phyloP scores from a whole-genome alignment of 306 rosid genomes.

The Trichosanthes truncata region DNA sequence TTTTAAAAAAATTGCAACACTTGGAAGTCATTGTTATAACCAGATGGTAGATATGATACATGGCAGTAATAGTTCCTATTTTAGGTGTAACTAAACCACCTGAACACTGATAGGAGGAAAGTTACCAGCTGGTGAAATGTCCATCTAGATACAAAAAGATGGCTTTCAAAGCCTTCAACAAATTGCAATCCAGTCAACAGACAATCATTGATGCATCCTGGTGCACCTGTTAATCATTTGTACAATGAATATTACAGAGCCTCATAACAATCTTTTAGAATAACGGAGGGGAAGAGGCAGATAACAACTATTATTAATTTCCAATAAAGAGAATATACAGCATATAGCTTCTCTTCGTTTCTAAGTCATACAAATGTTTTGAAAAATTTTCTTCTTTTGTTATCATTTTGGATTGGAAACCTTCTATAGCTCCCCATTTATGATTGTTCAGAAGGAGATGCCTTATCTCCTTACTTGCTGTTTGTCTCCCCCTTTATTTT shows the following conservation, averaged over 20 bases:
- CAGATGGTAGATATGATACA: background rate
- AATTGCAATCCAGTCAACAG: slow-evolving; percentile 85
- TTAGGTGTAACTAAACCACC: background rate
- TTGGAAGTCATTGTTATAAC: background rate
- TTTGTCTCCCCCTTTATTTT: background rate
- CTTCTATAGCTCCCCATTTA: background rate
- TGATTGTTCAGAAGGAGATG: background rate
- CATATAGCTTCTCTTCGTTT: background rate
- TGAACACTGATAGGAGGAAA: slow-evolving; percentile 11
- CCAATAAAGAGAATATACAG: background rate
- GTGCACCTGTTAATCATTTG: slow-evolving; percentile 68
- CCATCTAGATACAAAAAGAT: slow-evolving; percentile 87
- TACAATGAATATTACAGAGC: slow-evolving; percentile 11
- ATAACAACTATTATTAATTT: background rate
- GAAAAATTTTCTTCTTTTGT: background rate
- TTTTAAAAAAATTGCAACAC: too few relatives aligned
- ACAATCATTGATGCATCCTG: slow-evolving; percentile 81
- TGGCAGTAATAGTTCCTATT: background rate
- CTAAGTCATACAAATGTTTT: background rate
- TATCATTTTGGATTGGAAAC: background rate
- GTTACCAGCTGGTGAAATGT: slow-evolving; percentile 92
- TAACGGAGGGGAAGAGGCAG: background rate
- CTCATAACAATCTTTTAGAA: slow-evolving; percentile 14
- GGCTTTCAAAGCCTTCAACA: slow-evolving; percentile 77
- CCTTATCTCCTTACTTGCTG: background rate